A percentile compares a stretch with the other conserved stretches of the same genome.
These are phyloP conservation scores for Cladosporium oxysporum DNA, from an alignment of 2,329 filamentous ascomycete genomes.

Conservation along the genomic window DNA sequence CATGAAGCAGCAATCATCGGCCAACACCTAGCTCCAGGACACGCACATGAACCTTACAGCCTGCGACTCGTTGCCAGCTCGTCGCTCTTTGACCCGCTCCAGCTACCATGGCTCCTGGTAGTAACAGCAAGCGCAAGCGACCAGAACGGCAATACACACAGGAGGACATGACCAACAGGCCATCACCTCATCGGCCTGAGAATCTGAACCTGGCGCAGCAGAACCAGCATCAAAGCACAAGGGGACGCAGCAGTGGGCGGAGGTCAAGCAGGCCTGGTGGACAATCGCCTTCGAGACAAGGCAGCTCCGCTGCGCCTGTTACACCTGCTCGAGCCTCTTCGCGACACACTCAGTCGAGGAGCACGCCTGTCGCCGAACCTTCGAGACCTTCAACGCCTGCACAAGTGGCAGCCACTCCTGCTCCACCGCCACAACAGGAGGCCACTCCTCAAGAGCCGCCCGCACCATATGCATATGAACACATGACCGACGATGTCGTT, in stretches of 20 bases:
- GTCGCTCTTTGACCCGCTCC: slow-evolving; percentile 10
- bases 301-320: not conserved
- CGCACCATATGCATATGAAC: slow-evolving; percentile 67
- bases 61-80: slow-evolving; percentile 12
- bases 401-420: slow-evolving; percentile 18
- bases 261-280: slow-evolving; percentile 5
- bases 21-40: not conserved
- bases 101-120: slow-evolving; percentile 32
- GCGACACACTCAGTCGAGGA: not conserved
- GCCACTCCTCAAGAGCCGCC: slow-evolving; percentile 24
- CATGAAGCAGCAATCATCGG: not conserved
- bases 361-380: slow-evolving; percentile 17
- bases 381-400: slow-evolving; percentile 22
- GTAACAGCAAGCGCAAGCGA: slow-evolving; percentile 57
- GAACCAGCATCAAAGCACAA: slow-evolving; percentile 39
- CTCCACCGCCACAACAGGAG: slow-evolving; percentile 21
- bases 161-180: slow-evolving; percentile 45
- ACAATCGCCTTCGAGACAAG: slow-evolving; percentile 15
- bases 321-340: slow-evolving; percentile 11
- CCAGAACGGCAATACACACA: slow-evolving; percentile 48
- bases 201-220: slow-evolving; percentile 55
- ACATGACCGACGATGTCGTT: slow-evolving; percentile 70
- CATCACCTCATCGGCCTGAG: slow-evolving; percentile 55
- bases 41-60: slow-evolving; percentile 11
- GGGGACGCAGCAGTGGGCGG: slow-evolving; percentile 21